Evolutionary conservation across 1,139 yeast species (phyloP), one percentile per base, ranked within the genome.

Genomic region (Saccharomyces hybrid): DNA sequence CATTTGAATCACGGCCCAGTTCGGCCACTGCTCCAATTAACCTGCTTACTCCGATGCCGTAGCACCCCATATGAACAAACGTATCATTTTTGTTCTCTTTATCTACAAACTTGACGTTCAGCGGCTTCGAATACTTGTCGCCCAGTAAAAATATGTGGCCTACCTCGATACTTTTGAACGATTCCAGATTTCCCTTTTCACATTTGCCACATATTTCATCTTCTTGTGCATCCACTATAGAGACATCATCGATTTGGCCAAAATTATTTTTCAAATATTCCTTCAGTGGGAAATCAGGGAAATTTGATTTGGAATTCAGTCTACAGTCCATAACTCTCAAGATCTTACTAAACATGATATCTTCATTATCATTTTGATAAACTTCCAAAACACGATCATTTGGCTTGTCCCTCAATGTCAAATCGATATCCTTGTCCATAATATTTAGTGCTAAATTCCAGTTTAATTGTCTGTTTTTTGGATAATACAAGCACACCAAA

Each of bases 101-200:
- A 27, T 79, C 76, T 4, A 75, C 77, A 34, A 81, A 80, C 2
- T 71, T 72, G 13, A 88, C 84, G 11, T 76, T 77, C 56, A 93
- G 69, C 0, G 93, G 83, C 53, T 73, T 70, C 9, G 95, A 79
- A 70, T 93, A 93, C 61, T 88, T 86, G 28, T 80, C 82, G 0
- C 96, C 97, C 54, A 93, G 74, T 63, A 85, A 84, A 65, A 93
- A 93, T 0, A 97, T 90, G 68, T 93, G 99, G 2, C 96, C 99
- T 2, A 93, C 88, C 70, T 93, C 99, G 58, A 93, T 89, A 5
- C 96, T 95, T 47, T 74, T 77, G 52, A 71, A 64, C 2, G 75
- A 67, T 1, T 67, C 55, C 8, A 90, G 71, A 0, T 63, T 59
- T 0, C 91, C 90, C 4, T 74, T 73, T 47, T 79, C 80, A 71